Percentiles rank a stretch among this genome's conserved stretches.
phyloP scores from a whole-genome alignment of 352 stramenopile genomes.

The Globisporangium echinulatum region DNA sequence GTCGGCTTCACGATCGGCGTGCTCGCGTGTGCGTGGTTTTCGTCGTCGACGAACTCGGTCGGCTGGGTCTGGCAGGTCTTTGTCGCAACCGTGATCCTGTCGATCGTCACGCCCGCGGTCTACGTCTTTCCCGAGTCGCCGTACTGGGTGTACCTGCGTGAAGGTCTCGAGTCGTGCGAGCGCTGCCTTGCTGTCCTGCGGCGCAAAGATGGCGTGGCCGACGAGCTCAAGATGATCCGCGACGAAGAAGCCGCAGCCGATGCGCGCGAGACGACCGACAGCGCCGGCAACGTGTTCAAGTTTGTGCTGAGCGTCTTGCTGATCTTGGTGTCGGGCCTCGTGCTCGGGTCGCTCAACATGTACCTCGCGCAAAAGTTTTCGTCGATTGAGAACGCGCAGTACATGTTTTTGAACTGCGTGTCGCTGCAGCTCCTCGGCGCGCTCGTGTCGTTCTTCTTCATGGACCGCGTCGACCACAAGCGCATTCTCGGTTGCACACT shows the following conservation, averaged over 20 bases:
- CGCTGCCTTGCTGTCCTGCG: constrained; percentile 52
- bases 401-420: constrained; percentile 53
- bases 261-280: not conserved
- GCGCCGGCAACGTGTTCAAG: constrained; percentile 43
- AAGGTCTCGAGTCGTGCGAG: constrained; percentile 68
- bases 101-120: constrained; percentile 56
- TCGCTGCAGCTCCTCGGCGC: constrained; percentile 49
- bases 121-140: constrained; percentile 75
- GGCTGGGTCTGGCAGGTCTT: constrained; percentile 80
- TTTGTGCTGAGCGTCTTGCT: constrained; percentile 53
- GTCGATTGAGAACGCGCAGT: constrained; percentile 26
- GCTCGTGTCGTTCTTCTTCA: constrained; percentile 70
- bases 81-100: constrained; percentile 51
- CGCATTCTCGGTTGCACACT: constrained; percentile 63
- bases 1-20: constrained; percentile 56
- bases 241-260: constrained; percentile 40
- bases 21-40: constrained; percentile 48
- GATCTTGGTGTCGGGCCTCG: constrained; percentile 61
- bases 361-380: constrained; percentile 24
- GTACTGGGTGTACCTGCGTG: constrained; percentile 66
- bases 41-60: constrained; percentile 56
- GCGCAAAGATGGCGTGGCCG: constrained; percentile 57
- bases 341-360: constrained; percentile 46
- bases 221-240: constrained; percentile 64
- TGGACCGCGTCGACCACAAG: constrained; percentile 73